Evolutionary conservation across 2,329 filamentous ascomycete genomes (phyloP).

Genomic region (Ophiostoma piceae): DNA sequence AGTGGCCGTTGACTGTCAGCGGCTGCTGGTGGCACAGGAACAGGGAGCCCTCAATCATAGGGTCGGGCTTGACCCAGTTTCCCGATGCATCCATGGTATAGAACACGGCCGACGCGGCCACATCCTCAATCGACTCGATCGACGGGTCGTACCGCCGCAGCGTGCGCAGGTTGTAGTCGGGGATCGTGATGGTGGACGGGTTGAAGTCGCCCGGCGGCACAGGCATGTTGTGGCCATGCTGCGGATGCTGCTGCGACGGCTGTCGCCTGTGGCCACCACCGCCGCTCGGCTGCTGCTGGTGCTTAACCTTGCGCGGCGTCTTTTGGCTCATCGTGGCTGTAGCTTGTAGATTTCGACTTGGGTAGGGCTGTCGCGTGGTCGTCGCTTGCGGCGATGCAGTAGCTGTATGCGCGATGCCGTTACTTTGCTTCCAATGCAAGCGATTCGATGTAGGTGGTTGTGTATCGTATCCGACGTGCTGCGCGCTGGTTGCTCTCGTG

Average conservation of each 20-base stretch:
- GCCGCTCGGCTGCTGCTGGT: conserved; percentile 14
- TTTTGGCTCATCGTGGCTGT: neutral
- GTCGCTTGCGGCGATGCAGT: neutral
- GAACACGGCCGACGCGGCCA: conserved; percentile 80
- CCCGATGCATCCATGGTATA: conserved; percentile 60
- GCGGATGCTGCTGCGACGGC: conserved; percentile 5
- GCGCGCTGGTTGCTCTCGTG: neutral
- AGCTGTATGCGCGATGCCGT: neutral
- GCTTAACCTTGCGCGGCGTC: conserved; percentile 14
- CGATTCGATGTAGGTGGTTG: neutral
- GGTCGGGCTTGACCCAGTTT: conserved; percentile 75
- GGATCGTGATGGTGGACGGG: conserved; percentile 57
- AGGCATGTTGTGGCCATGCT: conserved; percentile 10
- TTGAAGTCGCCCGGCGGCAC: conserved; percentile 10
- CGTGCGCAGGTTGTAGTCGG: conserved; percentile 81
- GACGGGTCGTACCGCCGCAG: conserved; percentile 74
- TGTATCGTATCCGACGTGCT: neutral
- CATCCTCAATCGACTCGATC: conserved; percentile 67
- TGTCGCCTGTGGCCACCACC: conserved; percentile 14
- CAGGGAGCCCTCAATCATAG: conserved; percentile 69
- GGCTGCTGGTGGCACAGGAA: conserved; percentile 70
- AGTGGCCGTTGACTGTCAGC: conserved; percentile 31
- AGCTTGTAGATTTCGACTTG: neutral
- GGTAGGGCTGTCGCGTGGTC: neutral
- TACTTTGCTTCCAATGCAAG: neutral